Evolutionary conservation across 2,329 filamentous ascomycete species (phyloP), one percentile per base, ranked within the genome.

Genomic region (Penicillium paneum): DNA sequence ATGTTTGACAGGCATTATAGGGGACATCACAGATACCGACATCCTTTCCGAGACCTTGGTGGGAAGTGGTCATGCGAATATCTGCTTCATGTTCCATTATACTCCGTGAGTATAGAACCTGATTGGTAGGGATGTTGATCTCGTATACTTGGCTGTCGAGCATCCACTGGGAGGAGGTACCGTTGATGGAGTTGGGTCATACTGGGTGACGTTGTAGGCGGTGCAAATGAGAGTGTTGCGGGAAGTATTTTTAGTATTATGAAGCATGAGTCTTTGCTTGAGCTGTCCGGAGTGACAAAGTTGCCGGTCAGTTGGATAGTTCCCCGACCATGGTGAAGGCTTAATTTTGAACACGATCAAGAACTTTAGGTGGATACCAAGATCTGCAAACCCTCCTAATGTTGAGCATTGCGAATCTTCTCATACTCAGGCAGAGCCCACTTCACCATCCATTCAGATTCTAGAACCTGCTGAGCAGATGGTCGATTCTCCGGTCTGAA

Each of bases 1-100:
- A 74, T 63, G 10, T 70, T 53, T 73, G 70, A 47, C 71, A 73
- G 19, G 65, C 62, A 59, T 74, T 70, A 60, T 66, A 72, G n/a
- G 70, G 70, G 13, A 56, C 57, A 13, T 63, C 45, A 38, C 58
- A 57, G 11, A 52, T 49, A 46, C 54, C 54, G 17, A 50, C 56
- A n/a, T 56, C 28, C 13, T 21, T 35, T 17, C 44, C 53, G 7
- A 59, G 35, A 28, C 50, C 58, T 44, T 71, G 69, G 15, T 64
- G 59, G 31, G 69, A 68, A 5, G 52, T 47, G n/a, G 62, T 59
- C 13, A 71, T 31, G 2, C 68, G 67, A n/a, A 73, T 67, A 13
- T 63, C 52, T 4, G 61, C 63, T 17, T 64, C 50, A 38, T 73
- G 69, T 12, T 71, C 69, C n/a, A 71, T 52, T 0, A 67, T 67